These are phyloP conservation scores for Trichophyton verrucosum DNA, from an alignment of 2,329 filamentous ascomycete species.

Conservation along the genomic window DNA sequence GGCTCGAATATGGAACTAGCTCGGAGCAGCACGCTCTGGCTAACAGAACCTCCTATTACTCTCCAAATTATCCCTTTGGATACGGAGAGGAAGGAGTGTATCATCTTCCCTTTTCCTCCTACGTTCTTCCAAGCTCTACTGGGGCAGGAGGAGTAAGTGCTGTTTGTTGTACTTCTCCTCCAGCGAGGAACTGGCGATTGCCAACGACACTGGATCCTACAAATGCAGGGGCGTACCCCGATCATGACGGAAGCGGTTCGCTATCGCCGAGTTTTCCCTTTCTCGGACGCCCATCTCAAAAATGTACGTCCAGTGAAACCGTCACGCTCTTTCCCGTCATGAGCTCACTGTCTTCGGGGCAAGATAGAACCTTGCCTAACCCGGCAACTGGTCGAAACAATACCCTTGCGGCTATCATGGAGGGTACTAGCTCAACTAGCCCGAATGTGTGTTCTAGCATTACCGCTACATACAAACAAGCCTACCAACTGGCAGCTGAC, in stretches of 20 bases:
- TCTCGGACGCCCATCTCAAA: constrained; percentile 12
- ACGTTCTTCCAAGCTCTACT: neutral
- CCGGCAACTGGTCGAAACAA: constrained; percentile 18
- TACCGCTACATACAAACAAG: constrained; percentile 5
- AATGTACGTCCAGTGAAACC: constrained; percentile 18
- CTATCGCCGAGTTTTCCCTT: neutral
- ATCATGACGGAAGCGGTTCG: neutral
- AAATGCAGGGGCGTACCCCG: neutral
- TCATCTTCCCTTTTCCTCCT: neutral
- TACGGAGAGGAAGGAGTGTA: neutral
- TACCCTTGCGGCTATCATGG: constrained; percentile 1
- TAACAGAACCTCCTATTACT: neutral
- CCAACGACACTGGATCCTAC: neutral
- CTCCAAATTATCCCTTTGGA: neutral
- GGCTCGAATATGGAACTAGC: constrained; percentile 5
- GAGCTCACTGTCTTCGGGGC: constrained; percentile 16
- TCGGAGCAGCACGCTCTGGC: neutral
- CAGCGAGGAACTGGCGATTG: neutral
- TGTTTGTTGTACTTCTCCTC: neutral
- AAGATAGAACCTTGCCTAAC: constrained; percentile 27
- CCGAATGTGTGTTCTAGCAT: neutral
- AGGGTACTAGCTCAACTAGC: constrained; percentile 13
- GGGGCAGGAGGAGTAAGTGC: neutral
- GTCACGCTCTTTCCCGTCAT: constrained; percentile 18
- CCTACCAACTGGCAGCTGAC: constrained; percentile 4